Percentiles rank a stretch among this genome's conserved stretches.
Conservation (phyloP, 1,139 yeast species). For the Saccharomyces hybrid region DNA sequence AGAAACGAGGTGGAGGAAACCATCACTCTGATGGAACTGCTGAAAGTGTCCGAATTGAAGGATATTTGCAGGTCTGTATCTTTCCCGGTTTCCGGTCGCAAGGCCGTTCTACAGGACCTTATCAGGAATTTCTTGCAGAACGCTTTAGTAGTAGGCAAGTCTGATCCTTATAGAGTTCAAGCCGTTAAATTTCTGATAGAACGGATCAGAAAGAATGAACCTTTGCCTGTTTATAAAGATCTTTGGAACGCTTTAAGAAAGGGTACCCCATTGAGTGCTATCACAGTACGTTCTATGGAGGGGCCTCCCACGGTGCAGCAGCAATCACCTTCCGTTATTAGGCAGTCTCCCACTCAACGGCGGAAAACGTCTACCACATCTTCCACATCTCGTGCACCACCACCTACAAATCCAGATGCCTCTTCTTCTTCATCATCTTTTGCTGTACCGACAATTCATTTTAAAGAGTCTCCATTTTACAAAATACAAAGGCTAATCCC, state of each 20-base stretch:
- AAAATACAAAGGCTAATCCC: slow-evolving; percentile 37
- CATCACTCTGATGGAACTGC: slow-evolving; percentile 17
- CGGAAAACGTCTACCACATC: neutral
- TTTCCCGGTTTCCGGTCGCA: slow-evolving; percentile 42
- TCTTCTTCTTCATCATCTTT: neutral
- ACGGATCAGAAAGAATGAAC: slow-evolving; percentile 34
- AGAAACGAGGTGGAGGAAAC: slow-evolving; percentile 23
- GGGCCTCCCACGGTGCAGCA: slow-evolving; percentile 12
- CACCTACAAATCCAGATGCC: neutral
- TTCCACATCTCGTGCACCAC: neutral
- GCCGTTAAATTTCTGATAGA: slow-evolving; percentile 40
- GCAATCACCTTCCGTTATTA: slow-evolving; percentile 1
- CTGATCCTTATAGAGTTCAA: slow-evolving; percentile 38
- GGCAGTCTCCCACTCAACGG: neutral
- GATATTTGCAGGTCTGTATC: slow-evolving; percentile 41
- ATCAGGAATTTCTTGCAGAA: slow-evolving; percentile 35
- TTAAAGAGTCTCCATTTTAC: slow-evolving; percentile 46
- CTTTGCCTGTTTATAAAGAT: slow-evolving; percentile 36
- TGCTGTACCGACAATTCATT: slow-evolving; percentile 23
- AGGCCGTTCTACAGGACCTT: slow-evolving; percentile 44
- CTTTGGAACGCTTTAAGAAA: slow-evolving; percentile 20
- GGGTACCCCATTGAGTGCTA: slow-evolving; percentile 18
- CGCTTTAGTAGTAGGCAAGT: slow-evolving; percentile 31
- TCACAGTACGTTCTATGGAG: slow-evolving; percentile 18
- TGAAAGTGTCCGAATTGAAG: slow-evolving; percentile 35